Percentiles rank a stretch among this genome's conserved stretches.
These are phyloP conservation scores for Lasiodiplodia theobromae DNA, from an alignment of 2,329 filamentous ascomycete genomes.

Conservation along the genomic window DNA sequence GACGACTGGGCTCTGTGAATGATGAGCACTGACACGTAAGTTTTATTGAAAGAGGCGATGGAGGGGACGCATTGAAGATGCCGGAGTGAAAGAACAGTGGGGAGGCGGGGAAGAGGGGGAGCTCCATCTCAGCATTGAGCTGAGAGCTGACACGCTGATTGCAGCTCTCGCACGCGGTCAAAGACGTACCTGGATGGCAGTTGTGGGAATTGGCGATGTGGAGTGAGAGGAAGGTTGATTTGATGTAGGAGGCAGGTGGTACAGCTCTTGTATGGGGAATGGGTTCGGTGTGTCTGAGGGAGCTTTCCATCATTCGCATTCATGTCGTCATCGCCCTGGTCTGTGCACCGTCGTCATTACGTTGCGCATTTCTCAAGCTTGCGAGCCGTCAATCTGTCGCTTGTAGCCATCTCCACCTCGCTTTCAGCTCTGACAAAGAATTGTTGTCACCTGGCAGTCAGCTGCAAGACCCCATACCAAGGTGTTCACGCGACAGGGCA, in stretches of 20 bases:
- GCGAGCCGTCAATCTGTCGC: slow-evolving; percentile 11
- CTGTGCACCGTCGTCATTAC: slow-evolving; percentile 20
- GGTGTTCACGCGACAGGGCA: background rate
- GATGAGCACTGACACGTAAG: background rate
- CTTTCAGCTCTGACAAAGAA: background rate
- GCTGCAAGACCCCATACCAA: no score
- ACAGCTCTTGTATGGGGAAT: slow-evolving; percentile 20
- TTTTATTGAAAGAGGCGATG: slow-evolving; percentile 7
- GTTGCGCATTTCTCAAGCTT: slow-evolving; percentile 9
- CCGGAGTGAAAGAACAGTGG: background rate
- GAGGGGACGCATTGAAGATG: background rate
- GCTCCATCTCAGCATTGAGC: background rate
- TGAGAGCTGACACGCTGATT: background rate
- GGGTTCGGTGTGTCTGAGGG: slow-evolving; percentile 9
- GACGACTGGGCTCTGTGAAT: slow-evolving; percentile 36
- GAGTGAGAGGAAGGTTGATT: background rate
- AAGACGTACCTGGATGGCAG: slow-evolving; percentile 7
- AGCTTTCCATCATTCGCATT: slow-evolving; percentile 17
- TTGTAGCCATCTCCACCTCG: background rate
- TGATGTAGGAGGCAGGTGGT: slow-evolving; percentile 2
- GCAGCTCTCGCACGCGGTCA: background rate
- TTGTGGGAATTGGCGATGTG: background rate
- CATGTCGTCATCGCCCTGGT: slow-evolving; percentile 22
- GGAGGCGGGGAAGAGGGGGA: slow-evolving; percentile 2
- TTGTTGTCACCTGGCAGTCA: background rate